Evolutionary conservation across 2,329 filamentous ascomycete species (phyloP).

Genomic region (Ophiostoma fasciatum): DNA sequence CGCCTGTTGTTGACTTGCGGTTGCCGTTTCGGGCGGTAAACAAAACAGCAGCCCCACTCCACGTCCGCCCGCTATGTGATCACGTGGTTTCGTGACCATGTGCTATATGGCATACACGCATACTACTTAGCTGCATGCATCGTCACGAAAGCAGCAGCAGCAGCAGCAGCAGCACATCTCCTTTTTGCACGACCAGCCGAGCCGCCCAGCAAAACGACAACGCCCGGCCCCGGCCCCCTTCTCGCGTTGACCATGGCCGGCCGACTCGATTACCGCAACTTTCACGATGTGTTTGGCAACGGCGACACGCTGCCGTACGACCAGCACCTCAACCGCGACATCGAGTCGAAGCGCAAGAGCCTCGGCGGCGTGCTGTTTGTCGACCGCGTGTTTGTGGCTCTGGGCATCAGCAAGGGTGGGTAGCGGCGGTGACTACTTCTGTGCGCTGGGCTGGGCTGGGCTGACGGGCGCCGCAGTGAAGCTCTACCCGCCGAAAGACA

Average conservation of each 20-base stretch:
- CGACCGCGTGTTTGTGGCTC: conserved; percentile 56
- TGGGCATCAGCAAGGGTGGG: conserved; percentile 55
- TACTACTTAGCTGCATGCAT: background rate
- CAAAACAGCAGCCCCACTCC: conserved; percentile 8
- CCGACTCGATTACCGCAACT: conserved; percentile 48
- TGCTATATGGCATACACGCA: no score
- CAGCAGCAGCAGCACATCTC: no score
- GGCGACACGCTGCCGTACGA: conserved; percentile 48
- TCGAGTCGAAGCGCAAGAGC: conserved; percentile 50
- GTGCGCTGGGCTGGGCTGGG: no score
- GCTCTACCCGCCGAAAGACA: conserved; percentile 59
- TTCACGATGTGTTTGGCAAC: conserved; percentile 51
- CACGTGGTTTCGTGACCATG: conserved; percentile 9
- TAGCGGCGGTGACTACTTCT: background rate
- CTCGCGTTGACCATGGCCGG: conserved; percentile 10
- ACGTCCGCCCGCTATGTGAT: background rate
- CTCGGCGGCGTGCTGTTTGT: conserved; percentile 63
- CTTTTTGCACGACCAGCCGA: no score
- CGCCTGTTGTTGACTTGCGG: conserved; percentile 14
- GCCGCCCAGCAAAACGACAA: no score
- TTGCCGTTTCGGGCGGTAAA: conserved; percentile 13
- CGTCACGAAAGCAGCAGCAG: no score
- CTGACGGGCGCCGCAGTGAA: conserved; percentile 30
- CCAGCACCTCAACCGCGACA: conserved; percentile 43
- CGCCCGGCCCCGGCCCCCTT: no score